Conservation (phyloP, 768 basidiomycete genomes). For the Rhizopogon vulgaris region DNA sequence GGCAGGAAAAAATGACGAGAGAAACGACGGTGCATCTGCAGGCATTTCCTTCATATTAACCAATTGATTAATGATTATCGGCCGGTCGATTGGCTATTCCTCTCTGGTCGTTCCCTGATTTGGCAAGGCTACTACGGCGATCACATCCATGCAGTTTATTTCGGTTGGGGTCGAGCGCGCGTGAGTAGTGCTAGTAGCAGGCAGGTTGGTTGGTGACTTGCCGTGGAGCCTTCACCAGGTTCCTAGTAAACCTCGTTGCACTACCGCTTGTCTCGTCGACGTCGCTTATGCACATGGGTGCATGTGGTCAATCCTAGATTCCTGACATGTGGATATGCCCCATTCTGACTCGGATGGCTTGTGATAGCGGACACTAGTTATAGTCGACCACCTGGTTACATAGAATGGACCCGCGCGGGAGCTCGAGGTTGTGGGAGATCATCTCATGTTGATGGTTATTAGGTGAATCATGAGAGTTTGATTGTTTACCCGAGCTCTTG, state of each 20-base stretch:
- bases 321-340: neutral
- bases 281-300: neutral
- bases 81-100: neutral
- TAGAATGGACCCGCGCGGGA: neutral
- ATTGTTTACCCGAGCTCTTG: neutral
- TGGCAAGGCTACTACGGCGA: neutral
- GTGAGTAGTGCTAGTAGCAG: neutral
- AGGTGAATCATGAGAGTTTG: neutral
- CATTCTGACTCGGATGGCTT: neutral
- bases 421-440: neutral
- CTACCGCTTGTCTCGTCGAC: neutral
- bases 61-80: constrained; percentile 1
- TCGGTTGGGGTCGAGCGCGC: neutral
- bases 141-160: constrained; percentile 2
- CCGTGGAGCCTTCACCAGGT: neutral
- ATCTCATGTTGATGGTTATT: neutral
- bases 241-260: neutral
- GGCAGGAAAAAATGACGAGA: neutral
- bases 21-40: neutral
- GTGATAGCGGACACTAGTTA: neutral
- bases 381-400: neutral
- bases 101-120: neutral
- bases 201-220: neutral
- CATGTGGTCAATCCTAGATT: neutral
- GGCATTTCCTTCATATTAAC: neutral